Base-by-base conservation (phyloP, 2,329 filamentous ascomycete genomes). In the Scedosporium dehoogii region DNA sequence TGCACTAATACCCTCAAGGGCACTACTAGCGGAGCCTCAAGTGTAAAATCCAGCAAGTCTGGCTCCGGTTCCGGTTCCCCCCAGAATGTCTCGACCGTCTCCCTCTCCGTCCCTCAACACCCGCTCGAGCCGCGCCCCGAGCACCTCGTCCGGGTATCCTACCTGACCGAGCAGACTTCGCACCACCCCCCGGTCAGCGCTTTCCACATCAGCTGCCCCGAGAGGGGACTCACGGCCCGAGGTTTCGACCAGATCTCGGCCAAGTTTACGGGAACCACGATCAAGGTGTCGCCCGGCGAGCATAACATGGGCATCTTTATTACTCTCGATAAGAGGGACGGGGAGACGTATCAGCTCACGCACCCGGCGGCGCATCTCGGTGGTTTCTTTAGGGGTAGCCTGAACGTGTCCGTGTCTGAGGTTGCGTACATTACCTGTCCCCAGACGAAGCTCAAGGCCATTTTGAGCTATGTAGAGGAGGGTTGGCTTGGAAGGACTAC, bases 281-380 rank as follows among this genome's bases (percentile, higher is more conserved):
- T 99, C 74, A 91, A 92, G 72, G 93, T 99, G 44, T 87, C 88
- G 23, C 91, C 94, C 0, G 94, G 94, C 66, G 87, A 92, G 71
- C 91, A 96, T 78, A 99, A 99, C 74, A 81, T 96, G 67, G 94
- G 94, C 66, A 97, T 99, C 69, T 99, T 97, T 76, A 88, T 99
- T 73, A 92, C 85, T 9, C 77, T 97, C 27, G 85, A 91, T 69
- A 88, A 86, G 66, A 83, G 90, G 61, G 85, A 88, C 68, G 84
- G 93, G 70, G 94, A 99, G 77, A 90, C 92, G 65, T 99, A 99
- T 74, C 92, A 96, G 72, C 84, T 99, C 65, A 96, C 90, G 4
- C 94, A 99, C 74, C 94, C 94, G 3, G 87, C 90, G n/a, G 94
- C 94, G 6, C 91, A 96, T 71, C 80, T 99, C 1, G 92, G 92